Evolutionary conservation across 2,329 filamentous ascomycete genomes (phyloP).

Genomic region (Neophaeococcomyces aloes): DNA sequence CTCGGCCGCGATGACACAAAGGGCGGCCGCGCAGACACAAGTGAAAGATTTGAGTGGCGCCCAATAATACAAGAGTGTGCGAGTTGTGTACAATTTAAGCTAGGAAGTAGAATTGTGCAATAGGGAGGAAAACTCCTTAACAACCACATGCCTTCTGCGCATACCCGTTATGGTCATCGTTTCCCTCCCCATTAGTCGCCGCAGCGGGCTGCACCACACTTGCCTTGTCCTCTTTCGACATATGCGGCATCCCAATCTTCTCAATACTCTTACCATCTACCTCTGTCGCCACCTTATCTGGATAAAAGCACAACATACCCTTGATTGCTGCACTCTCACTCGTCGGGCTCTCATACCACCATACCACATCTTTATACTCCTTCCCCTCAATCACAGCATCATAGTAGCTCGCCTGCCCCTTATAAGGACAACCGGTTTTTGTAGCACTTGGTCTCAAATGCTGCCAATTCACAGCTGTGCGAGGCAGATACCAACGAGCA

Average conservation of each 20-base stretch:
- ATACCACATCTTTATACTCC: constrained; percentile 20
- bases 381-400: constrained; percentile 19
- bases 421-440: constrained; percentile 22
- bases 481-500: constrained; percentile 20
- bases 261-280: constrained; percentile 19
- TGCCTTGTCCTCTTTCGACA: constrained; percentile 1
- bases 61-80: too few relatives aligned
- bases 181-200: too few relatives aligned
- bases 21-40: too few relatives aligned
- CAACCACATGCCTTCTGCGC: too few relatives aligned
- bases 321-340: constrained; percentile 14
- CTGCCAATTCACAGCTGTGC: constrained; percentile 19
- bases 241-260: constrained; percentile 14
- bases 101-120: too few relatives aligned
- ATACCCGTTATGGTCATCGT: too few relatives aligned
- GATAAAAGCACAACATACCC: constrained; percentile 22
- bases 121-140: too few relatives aligned
- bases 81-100: too few relatives aligned
- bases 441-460: constrained; percentile 17
- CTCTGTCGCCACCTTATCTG: constrained; percentile 20
- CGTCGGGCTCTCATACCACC: constrained; percentile 21
- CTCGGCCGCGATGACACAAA: too few relatives aligned
- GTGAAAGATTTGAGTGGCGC: too few relatives aligned
- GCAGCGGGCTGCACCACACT: constrained; percentile 1
- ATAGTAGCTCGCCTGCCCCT: constrained; percentile 22